Percentiles rank a stretch among this genome's conserved stretches.
Conservation (phyloP, 2,329 filamentous ascomycete species). For the Lecanoromycetidae sp. region DNA sequence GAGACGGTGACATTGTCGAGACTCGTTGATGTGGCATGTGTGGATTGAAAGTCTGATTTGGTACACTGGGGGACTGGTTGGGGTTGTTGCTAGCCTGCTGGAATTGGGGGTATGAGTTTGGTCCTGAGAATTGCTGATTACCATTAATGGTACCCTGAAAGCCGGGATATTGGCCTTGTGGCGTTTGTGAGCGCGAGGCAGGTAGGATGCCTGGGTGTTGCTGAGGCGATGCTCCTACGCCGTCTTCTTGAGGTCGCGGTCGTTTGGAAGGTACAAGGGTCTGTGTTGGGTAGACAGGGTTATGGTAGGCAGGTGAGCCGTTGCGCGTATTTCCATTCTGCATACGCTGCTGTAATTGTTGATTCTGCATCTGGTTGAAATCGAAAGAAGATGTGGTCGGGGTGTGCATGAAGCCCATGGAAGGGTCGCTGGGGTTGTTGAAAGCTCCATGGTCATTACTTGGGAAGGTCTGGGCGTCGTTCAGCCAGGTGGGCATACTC, state of each 20-base stretch:
- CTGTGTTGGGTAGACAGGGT: slow-evolving; percentile 71
- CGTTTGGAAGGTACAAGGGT: slow-evolving; percentile 83
- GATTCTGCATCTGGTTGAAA: slow-evolving; percentile 39
- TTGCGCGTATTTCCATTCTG: slow-evolving; percentile 78
- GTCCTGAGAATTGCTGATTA: slow-evolving; percentile 51
- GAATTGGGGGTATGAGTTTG: slow-evolving; percentile 67
- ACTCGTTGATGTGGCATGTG: slow-evolving; percentile 66
- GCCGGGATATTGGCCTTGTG: slow-evolving; percentile 59
- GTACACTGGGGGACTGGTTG: slow-evolving; percentile 87
- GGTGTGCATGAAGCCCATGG: slow-evolving; percentile 35
- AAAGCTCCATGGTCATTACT: slow-evolving; percentile 39
- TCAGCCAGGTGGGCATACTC: slow-evolving; percentile 36
- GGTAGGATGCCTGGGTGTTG: slow-evolving; percentile 63
- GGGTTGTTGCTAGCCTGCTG: slow-evolving; percentile 68
- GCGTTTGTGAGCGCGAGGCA: slow-evolving; percentile 82
- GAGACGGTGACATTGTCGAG: slow-evolving; percentile 83
- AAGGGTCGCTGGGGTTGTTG: slow-evolving; percentile 35
- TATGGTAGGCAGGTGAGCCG: slow-evolving; percentile 65
- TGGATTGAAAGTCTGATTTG: slow-evolving; percentile 56
- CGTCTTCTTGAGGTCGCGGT: slow-evolving; percentile 69
- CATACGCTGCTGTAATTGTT: slow-evolving; percentile 41
- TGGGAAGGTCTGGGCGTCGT: slow-evolving; percentile 36
- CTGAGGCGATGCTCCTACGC: slow-evolving; percentile 67
- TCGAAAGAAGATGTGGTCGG: slow-evolving; percentile 36
- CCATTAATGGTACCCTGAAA: slow-evolving; percentile 55